A percentile compares a stretch with the other conserved stretches of the same genome.
phyloP scores from a whole-genome alignment of 208 protist species.

The Crithidia bombi region DNA sequence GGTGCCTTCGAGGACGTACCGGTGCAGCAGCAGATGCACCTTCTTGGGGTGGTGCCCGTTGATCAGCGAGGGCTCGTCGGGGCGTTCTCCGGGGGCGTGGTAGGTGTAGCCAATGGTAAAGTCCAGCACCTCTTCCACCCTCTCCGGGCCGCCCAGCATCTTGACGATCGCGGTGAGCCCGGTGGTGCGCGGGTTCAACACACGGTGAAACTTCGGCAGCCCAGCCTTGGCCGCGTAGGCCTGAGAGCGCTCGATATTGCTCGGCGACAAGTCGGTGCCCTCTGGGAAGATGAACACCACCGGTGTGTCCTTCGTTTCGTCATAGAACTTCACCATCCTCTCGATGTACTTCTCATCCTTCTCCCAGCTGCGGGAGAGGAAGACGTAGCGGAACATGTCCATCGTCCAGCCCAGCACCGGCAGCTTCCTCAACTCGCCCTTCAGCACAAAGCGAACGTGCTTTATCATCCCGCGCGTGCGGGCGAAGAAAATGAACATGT shows the following conservation, averaged over 20 bases:
- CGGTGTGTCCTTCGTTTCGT: constrained; percentile 36
- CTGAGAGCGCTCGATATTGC: constrained; percentile 67
- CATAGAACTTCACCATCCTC: constrained; percentile 60
- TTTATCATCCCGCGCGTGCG: constrained; percentile 30
- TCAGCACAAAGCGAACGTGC: constrained; percentile 74
- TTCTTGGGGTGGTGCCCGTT: constrained; percentile 73
- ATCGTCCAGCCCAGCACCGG: constrained; percentile 81
- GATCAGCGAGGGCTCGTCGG: constrained; percentile 67
- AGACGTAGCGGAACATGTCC: constrained; percentile 84
- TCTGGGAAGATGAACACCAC: constrained; percentile 86
- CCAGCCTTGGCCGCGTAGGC: constrained; percentile 55
- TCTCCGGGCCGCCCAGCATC: constrained; percentile 62
- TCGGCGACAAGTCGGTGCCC: constrained; percentile 82
- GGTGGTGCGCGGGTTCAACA: constrained; percentile 83
- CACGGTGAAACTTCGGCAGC: constrained; percentile 70
- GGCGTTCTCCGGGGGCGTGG: constrained; percentile 51
- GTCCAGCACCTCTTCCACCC: constrained; percentile 85
- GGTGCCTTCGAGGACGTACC: constrained; percentile 40
- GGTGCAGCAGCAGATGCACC: constrained; percentile 73
- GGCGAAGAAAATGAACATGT: constrained; percentile 50
- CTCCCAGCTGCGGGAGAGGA: constrained; percentile 83
- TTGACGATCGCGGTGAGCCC: constrained; percentile 74
- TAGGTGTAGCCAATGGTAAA: constrained; percentile 90
- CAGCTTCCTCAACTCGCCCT: constrained; percentile 53
- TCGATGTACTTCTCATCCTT: constrained; percentile 68